Percentiles rank a stretch among this genome's conserved stretches.
These are phyloP conservation scores for Botrytis galanthina DNA, from an alignment of 2,329 filamentous ascomycete genomes.

Conservation along the genomic window DNA sequence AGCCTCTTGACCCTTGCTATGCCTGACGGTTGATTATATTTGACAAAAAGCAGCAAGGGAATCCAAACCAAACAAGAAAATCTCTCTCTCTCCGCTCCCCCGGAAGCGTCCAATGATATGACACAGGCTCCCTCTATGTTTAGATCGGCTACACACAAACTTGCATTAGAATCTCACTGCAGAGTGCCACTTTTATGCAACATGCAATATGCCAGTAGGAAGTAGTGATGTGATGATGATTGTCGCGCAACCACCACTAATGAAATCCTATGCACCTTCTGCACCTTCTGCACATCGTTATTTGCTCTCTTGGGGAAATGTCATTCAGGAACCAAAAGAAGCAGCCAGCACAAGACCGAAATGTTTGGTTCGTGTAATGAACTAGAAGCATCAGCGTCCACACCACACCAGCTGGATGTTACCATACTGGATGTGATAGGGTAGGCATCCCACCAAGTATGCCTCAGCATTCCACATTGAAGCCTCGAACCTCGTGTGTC, in stretches of 20 bases:
- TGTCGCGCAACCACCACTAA: neutral
- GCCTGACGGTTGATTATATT: neutral
- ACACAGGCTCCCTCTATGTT: slow-evolving; percentile 13
- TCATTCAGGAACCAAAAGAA: neutral
- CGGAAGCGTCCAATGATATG: neutral
- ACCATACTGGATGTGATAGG: neutral
- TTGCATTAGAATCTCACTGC: neutral
- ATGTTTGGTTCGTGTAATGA: neutral
- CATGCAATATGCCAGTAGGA: slow-evolving; percentile 6
- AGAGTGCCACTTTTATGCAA: slow-evolving; percentile 19
- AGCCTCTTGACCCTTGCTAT: neutral
- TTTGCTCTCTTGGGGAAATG: neutral
- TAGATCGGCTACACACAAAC: slow-evolving; percentile 15
- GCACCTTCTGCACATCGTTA: neutral
- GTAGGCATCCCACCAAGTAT: neutral
- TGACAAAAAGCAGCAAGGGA: slow-evolving; percentile 20
- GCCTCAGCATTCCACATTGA: neutral
- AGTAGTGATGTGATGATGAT: neutral
- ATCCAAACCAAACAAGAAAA: neutral
- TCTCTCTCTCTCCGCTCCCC: slow-evolving; percentile 1
- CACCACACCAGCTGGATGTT: neutral
- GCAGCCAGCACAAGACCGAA: neutral
- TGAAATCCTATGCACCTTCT: neutral
- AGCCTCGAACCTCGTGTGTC: slow-evolving; percentile 1
- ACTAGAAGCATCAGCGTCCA: neutral